phyloP scores from a whole-genome alignment of 495 filamentous ascomycete species.

The Baudoinia panamericana region DNA sequence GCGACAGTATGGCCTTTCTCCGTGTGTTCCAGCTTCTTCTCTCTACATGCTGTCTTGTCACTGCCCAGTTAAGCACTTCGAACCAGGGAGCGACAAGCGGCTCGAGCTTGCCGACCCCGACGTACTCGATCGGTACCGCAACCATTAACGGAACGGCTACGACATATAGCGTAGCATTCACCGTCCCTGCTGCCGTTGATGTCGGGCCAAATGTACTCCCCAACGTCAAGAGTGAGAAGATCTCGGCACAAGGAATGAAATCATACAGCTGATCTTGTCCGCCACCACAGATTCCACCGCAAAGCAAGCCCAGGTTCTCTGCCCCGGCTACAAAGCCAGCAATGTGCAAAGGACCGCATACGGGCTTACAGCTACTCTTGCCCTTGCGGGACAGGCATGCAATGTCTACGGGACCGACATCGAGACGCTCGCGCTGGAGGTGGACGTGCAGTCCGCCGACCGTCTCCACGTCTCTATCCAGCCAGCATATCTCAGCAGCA shows the following conservation, averaged over 20 bases:
- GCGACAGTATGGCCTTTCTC: neutral
- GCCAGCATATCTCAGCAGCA: conserved; percentile 41
- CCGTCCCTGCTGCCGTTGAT: conserved; percentile 45
- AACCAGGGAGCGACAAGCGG: conserved; percentile 4
- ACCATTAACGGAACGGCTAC: conserved; percentile 19
- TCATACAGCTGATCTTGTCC: neutral
- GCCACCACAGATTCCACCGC: conserved; percentile 46
- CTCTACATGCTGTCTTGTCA: conserved; percentile 1
- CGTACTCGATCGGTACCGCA: conserved; percentile 7
- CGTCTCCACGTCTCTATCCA: conserved; percentile 76
- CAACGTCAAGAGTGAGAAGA: conserved; percentile 48
- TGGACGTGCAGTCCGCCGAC: conserved; percentile 40
- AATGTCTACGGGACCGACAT: conserved; percentile 51
- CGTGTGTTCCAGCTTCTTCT: conserved; percentile 2
- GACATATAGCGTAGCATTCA: conserved; percentile 30
- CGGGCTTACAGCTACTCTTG: conserved; percentile 42
- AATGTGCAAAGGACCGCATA: conserved; percentile 34
- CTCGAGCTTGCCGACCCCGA: conserved; percentile 7
- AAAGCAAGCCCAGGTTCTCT: conserved; percentile 53
- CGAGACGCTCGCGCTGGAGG: conserved; percentile 39
- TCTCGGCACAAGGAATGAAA: too few relatives aligned
- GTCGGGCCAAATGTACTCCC: conserved; percentile 48
- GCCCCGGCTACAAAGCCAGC: conserved; percentile 48
- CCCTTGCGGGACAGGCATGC: conserved; percentile 43
- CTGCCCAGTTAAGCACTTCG: conserved; percentile 5